Base-by-base conservation (phyloP, 345 rosid species). In the Acer yangbiense region DNA sequence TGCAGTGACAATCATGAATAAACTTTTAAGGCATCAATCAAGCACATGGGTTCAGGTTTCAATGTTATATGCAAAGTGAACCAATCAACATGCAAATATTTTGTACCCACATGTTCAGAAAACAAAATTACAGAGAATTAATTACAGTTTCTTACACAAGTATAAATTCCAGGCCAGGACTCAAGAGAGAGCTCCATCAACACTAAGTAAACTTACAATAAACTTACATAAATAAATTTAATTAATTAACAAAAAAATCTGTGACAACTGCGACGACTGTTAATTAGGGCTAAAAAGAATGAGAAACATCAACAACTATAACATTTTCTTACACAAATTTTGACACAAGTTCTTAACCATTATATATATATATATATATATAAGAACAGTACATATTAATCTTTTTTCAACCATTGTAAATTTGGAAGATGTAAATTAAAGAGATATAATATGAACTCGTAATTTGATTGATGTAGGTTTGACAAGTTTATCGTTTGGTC, bases 11-110 rank as follows among this genome's bases (percentile, higher is more conserved):
- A 13, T 41, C 7, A 48, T 68, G 3, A 6, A 68, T 46, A 2
- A 14, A 70, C 73, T 70, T 70, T 8, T 71, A 32, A 32, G 48
- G 65, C 32, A 71, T 71, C 65, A 9, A 71, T 71, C 65, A 9
- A 27, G 75, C 52, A 57, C 75, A n/a, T 72, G 65, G 75, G 75
- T 72, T n/a, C 65, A 25, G 35, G 75, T 72, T 35, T 20, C 75
- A 10, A 57, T 72, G 65, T 35, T 35, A 3, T 35, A 35, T 35
- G 39, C 0, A 35, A 35, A 35, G 39, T 35, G 39, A 35, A 35
- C 39, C 5, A 4, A 4, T 35, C 17, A 9, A 21, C 62, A 57
- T 57, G 11, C 62, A 57, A 43, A 20, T 6, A 6, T 5, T 18
- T 7, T 57, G 6, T 57, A 57, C 62, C 62, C 41, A 23, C 20